Percentiles rank a stretch among this genome's conserved stretches.
Evolutionary conservation across 2,329 filamentous ascomycete species (phyloP).

Genomic region (Penicillium decumbens): DNA sequence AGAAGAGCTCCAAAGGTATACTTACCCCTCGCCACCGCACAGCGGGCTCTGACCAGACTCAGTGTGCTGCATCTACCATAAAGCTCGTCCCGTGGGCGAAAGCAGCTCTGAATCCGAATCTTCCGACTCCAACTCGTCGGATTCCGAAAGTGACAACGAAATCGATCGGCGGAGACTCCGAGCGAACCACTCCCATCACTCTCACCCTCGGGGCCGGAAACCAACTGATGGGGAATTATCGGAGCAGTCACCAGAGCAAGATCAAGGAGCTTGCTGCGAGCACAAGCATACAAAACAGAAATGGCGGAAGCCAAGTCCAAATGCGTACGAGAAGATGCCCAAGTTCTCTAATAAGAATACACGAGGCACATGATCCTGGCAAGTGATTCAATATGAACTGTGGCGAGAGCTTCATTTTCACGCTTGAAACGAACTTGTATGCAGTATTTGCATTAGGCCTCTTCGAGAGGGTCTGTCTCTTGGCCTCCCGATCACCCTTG

Average conservation of each 20-base stretch:
- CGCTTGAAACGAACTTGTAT: neutral
- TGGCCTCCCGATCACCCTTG: neutral
- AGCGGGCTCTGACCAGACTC: neutral
- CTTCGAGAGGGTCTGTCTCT: neutral
- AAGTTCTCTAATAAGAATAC: constrained; percentile 27
- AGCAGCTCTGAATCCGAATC: constrained; percentile 58
- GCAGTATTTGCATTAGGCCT: neutral
- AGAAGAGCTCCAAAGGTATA: constrained; percentile 88
- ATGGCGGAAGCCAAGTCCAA: constrained; percentile 40
- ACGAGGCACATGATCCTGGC: constrained; percentile 9
- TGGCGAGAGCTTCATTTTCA: neutral
- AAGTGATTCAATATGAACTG: neutral
- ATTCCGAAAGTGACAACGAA: constrained; percentile 46
- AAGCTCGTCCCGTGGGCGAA: constrained; percentile 73
- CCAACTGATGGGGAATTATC: constrained; percentile 13
- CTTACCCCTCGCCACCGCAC: neutral
- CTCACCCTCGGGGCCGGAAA: constrained; percentile 22
- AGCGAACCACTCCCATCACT: constrained; percentile 5
- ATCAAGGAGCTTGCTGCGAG: constrained; percentile 17
- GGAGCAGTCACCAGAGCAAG: constrained; percentile 19
- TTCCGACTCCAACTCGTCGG: constrained; percentile 51
- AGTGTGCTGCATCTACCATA: constrained; percentile 99
- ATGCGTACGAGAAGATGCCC: constrained; percentile 48
- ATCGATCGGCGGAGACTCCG: constrained; percentile 18
- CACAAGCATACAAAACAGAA: constrained; percentile 22